phyloP scores from a whole-genome alignment of 2,329 filamentous ascomycete species.

The Waltergamsia citrina region DNA sequence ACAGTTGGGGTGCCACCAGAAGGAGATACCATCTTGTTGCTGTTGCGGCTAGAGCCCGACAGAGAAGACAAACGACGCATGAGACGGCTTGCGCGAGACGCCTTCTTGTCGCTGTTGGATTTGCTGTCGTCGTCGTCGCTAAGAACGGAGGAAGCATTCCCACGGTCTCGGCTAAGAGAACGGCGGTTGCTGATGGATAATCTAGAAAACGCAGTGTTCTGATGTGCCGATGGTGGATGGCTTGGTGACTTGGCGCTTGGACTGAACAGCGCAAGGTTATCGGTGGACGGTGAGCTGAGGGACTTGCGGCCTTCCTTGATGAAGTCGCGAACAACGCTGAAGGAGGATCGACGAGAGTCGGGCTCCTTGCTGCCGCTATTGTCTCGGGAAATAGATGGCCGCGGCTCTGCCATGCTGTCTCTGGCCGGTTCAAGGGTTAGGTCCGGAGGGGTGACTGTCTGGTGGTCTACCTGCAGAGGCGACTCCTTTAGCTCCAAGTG shows the following conservation, averaged over 20 bases:
- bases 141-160: slow-evolving; percentile 24
- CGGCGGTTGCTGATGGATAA: slow-evolving; percentile 8
- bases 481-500: slow-evolving; percentile 46
- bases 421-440: not conserved
- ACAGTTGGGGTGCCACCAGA: slow-evolving; percentile 39
- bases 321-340: slow-evolving; percentile 50
- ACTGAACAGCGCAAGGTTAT: slow-evolving; percentile 24
- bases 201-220: slow-evolving; percentile 48
- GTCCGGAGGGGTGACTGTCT: slow-evolving; percentile 11
- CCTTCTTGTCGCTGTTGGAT: slow-evolving; percentile 31
- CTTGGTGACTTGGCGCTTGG: slow-evolving; percentile 23
- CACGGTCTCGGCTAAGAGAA: slow-evolving; percentile 27
- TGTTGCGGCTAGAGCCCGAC: slow-evolving; percentile 34
- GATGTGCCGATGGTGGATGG: slow-evolving; percentile 37
- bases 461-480: slow-evolving; percentile 48
- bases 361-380: slow-evolving; percentile 22
- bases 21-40: slow-evolving; percentile 33
- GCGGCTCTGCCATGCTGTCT: not conserved
- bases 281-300: slow-evolving; percentile 36
- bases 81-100: slow-evolving; percentile 44
- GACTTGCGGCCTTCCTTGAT: slow-evolving; percentile 50
- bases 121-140: slow-evolving; percentile 38
- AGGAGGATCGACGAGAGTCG: slow-evolving; percentile 43
- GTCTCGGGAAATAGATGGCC: slow-evolving; percentile 5
- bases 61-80: slow-evolving; percentile 50